Evolutionary conservation across 2,329 filamentous ascomycete species (phyloP).

Genomic region (Byssothecium circinans): DNA sequence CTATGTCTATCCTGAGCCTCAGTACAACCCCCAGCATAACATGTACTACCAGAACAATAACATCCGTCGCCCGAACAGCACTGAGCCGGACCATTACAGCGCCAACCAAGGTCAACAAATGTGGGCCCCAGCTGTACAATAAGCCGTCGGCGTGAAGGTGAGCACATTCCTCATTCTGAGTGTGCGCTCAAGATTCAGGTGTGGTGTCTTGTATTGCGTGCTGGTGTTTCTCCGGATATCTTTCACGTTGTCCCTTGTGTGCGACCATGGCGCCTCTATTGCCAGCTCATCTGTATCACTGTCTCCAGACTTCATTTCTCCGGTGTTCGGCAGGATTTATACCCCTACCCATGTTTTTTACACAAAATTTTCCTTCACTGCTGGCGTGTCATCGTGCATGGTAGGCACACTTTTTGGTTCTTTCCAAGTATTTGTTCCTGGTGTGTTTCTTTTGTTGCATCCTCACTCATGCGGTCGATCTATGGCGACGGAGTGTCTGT

Average conservation of each 20-base stretch:
- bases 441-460: conserved; percentile 29
- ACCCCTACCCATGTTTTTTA: conserved; percentile 46
- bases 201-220: no score
- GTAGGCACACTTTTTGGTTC: conserved; percentile 20
- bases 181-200: background rate
- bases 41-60: conserved; percentile 72
- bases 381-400: conserved; percentile 37
- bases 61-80: conserved; percentile 73
- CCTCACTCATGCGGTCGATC: conserved; percentile 24
- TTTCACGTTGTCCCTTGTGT: background rate
- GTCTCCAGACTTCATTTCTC: conserved; percentile 35
- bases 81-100: conserved; percentile 61
- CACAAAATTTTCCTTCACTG: conserved; percentile 35
- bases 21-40: conserved; percentile 62
- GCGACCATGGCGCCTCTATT: background rate
- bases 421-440: conserved; percentile 17
- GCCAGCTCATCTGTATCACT: conserved; percentile 33
- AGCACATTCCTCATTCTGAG: background rate
- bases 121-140: conserved; percentile 49
- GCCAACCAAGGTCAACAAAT: conserved; percentile 43
- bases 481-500: conserved; percentile 13
- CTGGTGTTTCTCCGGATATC: no score
- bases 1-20: conserved; percentile 80
- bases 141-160: conserved; percentile 4
- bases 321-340: conserved; percentile 46